A percentile compares a stretch with the other conserved stretches of the same genome.
Conservation (phyloP, 495 filamentous ascomycete species). For the Bryoglossum gracile region DNA sequence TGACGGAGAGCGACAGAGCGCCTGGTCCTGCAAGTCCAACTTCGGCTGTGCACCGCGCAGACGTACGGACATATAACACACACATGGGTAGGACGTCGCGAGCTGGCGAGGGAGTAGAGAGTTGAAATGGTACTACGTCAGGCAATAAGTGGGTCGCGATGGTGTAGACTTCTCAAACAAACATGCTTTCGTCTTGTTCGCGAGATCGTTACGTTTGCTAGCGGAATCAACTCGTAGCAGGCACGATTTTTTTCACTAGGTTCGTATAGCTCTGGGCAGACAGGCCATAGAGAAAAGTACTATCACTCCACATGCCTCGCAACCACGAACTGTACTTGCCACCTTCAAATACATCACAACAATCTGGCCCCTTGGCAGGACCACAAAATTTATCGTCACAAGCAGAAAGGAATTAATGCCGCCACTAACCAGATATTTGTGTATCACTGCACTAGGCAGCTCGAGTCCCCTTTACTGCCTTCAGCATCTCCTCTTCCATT, state of each 20-base stretch:
- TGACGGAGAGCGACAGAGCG: not conserved
- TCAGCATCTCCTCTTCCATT: too few relatives aligned
- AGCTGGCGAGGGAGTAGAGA: conserved; percentile 7
- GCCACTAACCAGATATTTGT: too few relatives aligned
- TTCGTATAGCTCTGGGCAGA: not conserved
- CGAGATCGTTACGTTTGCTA: conserved; percentile 13
- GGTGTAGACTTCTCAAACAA: conserved; percentile 14
- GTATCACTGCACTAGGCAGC: too few relatives aligned
- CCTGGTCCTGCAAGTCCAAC: not conserved
- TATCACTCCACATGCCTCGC: too few relatives aligned
- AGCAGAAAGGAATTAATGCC: too few relatives aligned
- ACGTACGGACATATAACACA: conserved; percentile 17
- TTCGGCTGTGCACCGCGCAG: conserved; percentile 17
- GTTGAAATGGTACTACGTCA: conserved; percentile 11
- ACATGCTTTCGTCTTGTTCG: conserved; percentile 14
- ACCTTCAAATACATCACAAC: too few relatives aligned
- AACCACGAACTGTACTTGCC: too few relatives aligned
- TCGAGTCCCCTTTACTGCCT: too few relatives aligned
- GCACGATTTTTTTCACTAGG: conserved; percentile 10
- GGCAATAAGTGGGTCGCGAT: conserved; percentile 13
- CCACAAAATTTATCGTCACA: too few relatives aligned
- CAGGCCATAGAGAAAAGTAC: too few relatives aligned
- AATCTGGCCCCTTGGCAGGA: too few relatives aligned
- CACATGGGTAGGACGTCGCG: conserved; percentile 7
- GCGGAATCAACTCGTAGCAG: conserved; percentile 10